phyloP scores from a whole-genome alignment of 495 filamentous ascomycete genomes.

The Aspergillus avenaceus region DNA sequence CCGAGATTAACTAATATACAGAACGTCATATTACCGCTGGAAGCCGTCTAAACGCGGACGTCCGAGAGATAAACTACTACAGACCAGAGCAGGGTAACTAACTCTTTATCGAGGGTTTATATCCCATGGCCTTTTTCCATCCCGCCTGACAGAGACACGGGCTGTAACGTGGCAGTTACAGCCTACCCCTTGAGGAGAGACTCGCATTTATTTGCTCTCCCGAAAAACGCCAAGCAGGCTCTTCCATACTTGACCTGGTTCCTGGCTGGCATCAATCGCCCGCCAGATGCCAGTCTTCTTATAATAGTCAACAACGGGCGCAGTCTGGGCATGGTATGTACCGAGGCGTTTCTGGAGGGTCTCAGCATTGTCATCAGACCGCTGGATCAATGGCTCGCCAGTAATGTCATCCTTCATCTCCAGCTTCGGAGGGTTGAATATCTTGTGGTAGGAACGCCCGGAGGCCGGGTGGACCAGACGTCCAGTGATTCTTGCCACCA shows the following conservation, averaged over 20 bases:
- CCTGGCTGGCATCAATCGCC: conserved; percentile 92
- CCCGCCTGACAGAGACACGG: not conserved
- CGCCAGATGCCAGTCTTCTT: conserved; percentile 95
- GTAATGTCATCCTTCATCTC: conserved; percentile 95
- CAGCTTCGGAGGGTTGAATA: conserved; percentile 97
- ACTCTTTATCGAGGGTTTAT: not conserved
- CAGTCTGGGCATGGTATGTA: conserved; percentile 92
- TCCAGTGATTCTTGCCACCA: conserved; percentile 94
- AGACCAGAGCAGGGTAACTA: not conserved
- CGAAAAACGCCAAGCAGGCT: conserved; percentile 82
- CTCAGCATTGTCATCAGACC: conserved; percentile 96
- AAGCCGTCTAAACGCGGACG: conserved; percentile 13
- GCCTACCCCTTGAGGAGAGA: not conserved
- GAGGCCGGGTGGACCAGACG: conserved; percentile 93
- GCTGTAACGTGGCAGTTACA: not conserved
- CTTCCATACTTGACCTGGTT: conserved; percentile 94
- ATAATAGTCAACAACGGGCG: conserved; percentile 92
- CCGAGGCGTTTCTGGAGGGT: conserved; percentile 89
- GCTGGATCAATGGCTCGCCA: conserved; percentile 93
- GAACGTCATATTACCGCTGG: conserved; percentile 10
- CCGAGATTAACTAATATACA: conserved; percentile 24
- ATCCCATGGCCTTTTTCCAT: not conserved
- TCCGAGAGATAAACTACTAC: conserved; percentile 9
- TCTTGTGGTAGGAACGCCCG: conserved; percentile 93
- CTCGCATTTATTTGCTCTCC: conserved; percentile 28